A percentile compares a stretch with the other conserved stretches of the same genome.
These are phyloP conservation scores for Ballota nigra DNA, from an alignment of 257 asterid genomes.

Conservation along the genomic window DNA sequence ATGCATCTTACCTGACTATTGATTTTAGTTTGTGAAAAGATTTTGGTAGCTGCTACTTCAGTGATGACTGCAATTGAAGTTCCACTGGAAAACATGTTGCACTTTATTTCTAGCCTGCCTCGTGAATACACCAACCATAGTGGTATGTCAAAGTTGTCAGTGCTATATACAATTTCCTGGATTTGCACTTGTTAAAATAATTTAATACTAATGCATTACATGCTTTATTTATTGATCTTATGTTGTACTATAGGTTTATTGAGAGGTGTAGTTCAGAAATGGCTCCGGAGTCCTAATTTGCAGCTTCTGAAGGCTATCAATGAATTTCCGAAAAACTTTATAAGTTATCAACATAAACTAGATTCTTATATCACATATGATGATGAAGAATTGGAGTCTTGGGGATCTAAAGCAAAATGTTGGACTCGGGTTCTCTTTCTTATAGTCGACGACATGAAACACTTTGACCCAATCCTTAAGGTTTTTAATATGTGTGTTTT, in stretches of 20 bases:
- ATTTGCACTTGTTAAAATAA: slow-evolving; percentile 15
- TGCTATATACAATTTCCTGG: slow-evolving; percentile 12
- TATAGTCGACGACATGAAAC: slow-evolving; percentile 40
- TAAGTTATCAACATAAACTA: slow-evolving; percentile 36
- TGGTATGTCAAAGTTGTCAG: slow-evolving; percentile 44
- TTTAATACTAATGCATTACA: slow-evolving; percentile 3
- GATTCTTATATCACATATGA: slow-evolving; percentile 48
- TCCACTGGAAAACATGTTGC: slow-evolving; percentile 69
- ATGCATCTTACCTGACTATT: slow-evolving; percentile 25
- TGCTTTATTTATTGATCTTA: slow-evolving; percentile 6
- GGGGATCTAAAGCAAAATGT: slow-evolving; percentile 77
- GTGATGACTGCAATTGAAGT: slow-evolving; percentile 58
- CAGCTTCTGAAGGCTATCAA: slow-evolving; percentile 49
- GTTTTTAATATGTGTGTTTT: slow-evolving; percentile 24
- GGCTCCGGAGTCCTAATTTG: slow-evolving; percentile 52
- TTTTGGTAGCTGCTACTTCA: slow-evolving; percentile 65
- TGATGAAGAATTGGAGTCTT: slow-evolving; percentile 81
- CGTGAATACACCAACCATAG: slow-evolving; percentile 79
- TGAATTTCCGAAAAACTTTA: slow-evolving; percentile 57
- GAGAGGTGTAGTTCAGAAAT: slow-evolving; percentile 58
- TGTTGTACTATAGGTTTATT: slow-evolving; percentile 50
- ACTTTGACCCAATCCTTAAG: slow-evolving; percentile 51
- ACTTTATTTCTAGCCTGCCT: slow-evolving; percentile 78
- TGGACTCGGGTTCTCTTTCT: slow-evolving; percentile 90
- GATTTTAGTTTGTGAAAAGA: slow-evolving; percentile 71